These are phyloP conservation scores for Entomophthora muscae DNA, from an alignment of 371 early-diverging fungal genomes.

Conservation along the genomic window DNA sequence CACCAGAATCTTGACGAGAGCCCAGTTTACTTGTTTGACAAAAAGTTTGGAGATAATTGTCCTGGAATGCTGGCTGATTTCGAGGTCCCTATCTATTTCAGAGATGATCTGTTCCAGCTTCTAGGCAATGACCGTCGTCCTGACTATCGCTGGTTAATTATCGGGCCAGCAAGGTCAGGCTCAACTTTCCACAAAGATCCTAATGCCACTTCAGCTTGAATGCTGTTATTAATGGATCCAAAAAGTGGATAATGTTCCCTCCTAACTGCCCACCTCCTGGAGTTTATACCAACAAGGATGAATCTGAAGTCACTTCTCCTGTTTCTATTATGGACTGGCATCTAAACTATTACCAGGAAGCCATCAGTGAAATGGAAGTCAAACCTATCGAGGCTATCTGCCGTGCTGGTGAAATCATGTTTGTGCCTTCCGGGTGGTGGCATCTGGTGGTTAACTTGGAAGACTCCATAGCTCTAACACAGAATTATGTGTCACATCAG, in stretches of 20 bases:
- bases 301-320: slow-evolving; percentile 45
- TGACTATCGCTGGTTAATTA: slow-evolving; percentile 50
- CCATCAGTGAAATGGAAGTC: slow-evolving; percentile 15
- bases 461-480: slow-evolving; percentile 40
- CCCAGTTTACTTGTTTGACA: slow-evolving; percentile 52
- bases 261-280: slow-evolving; percentile 47
- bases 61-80: slow-evolving; percentile 26
- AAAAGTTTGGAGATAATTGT: slow-evolving; percentile 25
- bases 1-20: slow-evolving; percentile 22
- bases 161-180: slow-evolving; percentile 42
- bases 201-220: slow-evolving; percentile 50
- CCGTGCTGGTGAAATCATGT: slow-evolving; percentile 40
- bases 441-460: slow-evolving; percentile 50
- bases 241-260: slow-evolving; percentile 36
- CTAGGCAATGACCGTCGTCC: slow-evolving; percentile 27
- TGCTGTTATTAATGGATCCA: slow-evolving; percentile 39
- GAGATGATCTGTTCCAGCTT: slow-evolving; percentile 33
- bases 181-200: slow-evolving; percentile 50
- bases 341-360: slow-evolving; percentile 21
- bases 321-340: slow-evolving; percentile 47
- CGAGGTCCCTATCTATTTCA: slow-evolving; percentile 35
- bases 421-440: slow-evolving; percentile 59
- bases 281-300: slow-evolving; percentile 38
- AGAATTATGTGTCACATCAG: slow-evolving; percentile 37
- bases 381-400: slow-evolving; percentile 35